These are phyloP conservation scores for Saccharomycopsis sp. DNA, from an alignment of 805 yeast species.

Conservation along the genomic window DNA sequence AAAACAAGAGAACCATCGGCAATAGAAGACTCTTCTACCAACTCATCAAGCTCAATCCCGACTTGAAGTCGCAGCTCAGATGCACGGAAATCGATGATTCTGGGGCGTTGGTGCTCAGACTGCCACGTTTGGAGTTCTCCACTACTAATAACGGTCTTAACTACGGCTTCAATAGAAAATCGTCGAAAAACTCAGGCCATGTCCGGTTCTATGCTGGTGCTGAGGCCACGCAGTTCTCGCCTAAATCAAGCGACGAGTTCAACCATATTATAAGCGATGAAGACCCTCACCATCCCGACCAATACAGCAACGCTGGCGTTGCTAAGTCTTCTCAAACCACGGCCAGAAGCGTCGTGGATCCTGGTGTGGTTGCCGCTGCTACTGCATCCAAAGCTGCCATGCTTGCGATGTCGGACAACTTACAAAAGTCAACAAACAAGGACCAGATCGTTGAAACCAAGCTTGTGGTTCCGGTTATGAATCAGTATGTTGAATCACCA, in stretches of 20 bases:
- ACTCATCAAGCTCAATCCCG: slow-evolving; percentile 16
- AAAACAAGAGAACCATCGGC: background rate
- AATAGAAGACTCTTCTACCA: slow-evolving; percentile 8
- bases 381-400: background rate
- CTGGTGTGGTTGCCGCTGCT: background rate
- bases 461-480: background rate
- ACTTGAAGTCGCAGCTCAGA: slow-evolving; percentile 14
- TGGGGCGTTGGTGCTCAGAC: slow-evolving; percentile 2
- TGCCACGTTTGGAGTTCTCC: slow-evolving; percentile 13
- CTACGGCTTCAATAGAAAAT: slow-evolving; percentile 15
- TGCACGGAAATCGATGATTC: slow-evolving; percentile 12
- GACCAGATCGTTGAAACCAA: background rate
- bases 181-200: background rate
- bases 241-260: background rate
- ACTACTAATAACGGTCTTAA: slow-evolving; percentile 15
- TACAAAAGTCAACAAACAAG: background rate
- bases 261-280: background rate
- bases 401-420: background rate
- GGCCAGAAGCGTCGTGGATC: background rate
- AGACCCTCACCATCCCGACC: background rate
- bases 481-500: background rate
- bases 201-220: background rate
- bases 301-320: background rate
- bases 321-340: background rate
- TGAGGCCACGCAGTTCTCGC: background rate